Base-by-base conservation (phyloP, 371 early-diverging fungal species). In the Mortierella sp. region DNA sequence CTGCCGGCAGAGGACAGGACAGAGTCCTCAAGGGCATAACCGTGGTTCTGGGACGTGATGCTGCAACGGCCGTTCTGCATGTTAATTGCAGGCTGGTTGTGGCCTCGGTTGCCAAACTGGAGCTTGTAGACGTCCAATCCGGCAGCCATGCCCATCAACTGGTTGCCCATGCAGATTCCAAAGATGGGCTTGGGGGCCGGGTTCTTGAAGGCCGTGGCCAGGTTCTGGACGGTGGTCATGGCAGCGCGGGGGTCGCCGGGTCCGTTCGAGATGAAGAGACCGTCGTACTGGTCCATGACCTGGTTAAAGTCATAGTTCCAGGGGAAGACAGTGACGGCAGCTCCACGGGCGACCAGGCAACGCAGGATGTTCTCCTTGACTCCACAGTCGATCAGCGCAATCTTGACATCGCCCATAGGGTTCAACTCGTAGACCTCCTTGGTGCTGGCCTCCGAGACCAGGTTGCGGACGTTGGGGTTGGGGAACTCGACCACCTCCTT, bases 101-200 rank as follows among this genome's bases (percentile, higher is more conserved):
- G 98, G 52, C 97, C 98, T 74, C 98, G 96, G 91, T 98, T 98
- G 68, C 98, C 98, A 68, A 92, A 98, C 50, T 94, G 95, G 48
- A 98, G 86, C 90, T 98, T 98, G 92, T 96, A 96, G 0, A 92
- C 90, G 34, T 91, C 79, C 68, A 95, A 84, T 39, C 97, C 98
- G 41, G 96, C 96, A 7, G 98, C 97, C 88, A 96, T 88, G 53
- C 96, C 97, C 74, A 98, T 88, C 39, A 98, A 78, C 77, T 94
- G 94, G 86, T 97, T 95, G 73, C 98, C 98, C 97, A 98, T 97
- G 89, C 98, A 98, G 85, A 98, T 98, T 71, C 98, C 98, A 84
- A 97, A 97, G 75, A 98, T 95, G 50, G 98, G 98, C 72, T 92
- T 93, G 52, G 77, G 77, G 70, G 94, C 85, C 26, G 86, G 91